These are phyloP conservation scores for Gyromitra esculenta DNA, from an alignment of 2,329 filamentous ascomycete genomes.

Conservation along the genomic window DNA sequence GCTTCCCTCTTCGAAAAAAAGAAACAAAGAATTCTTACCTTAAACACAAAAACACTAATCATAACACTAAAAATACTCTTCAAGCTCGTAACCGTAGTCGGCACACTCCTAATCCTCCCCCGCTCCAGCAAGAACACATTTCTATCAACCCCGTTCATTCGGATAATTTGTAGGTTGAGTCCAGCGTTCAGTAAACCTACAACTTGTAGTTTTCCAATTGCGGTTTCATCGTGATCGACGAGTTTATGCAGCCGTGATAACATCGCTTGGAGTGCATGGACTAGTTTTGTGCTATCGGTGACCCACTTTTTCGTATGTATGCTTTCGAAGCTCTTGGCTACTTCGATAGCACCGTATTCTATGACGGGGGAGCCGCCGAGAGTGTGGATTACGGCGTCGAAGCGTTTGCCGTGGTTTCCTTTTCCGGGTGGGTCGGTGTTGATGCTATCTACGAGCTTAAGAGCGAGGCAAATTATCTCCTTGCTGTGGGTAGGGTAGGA, in stretches of 20 bases:
- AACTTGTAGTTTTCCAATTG: constrained; percentile 26
- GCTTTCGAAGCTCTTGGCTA: constrained; percentile 22
- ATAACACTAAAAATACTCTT: constrained; percentile 21
- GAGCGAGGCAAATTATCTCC: constrained; percentile 33
- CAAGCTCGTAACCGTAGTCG: constrained; percentile 15
- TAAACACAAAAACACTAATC: constrained; percentile 21
- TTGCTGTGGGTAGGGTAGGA: constrained; percentile 1
- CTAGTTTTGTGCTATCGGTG: constrained; percentile 14
- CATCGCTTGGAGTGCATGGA: constrained; percentile 22
- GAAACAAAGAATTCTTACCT: constrained; percentile 4
- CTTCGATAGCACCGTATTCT: constrained; percentile 41
- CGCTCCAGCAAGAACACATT: constrained; percentile 26
- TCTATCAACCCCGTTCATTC: constrained; percentile 13
- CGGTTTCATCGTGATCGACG: neutral
- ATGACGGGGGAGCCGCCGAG: constrained; percentile 24
- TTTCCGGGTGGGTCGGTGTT: neutral
- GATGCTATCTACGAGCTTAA: constrained; percentile 13
- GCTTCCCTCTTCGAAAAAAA: no score
- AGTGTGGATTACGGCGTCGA: constrained; percentile 39
- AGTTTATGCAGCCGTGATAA: constrained; percentile 1
- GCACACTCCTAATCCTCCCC: constrained; percentile 23
- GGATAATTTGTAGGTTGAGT: constrained; percentile 8
- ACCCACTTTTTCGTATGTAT: constrained; percentile 12
- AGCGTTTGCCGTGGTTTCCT: constrained; percentile 5
- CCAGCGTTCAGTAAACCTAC: constrained; percentile 29